Conservation (phyloP, 495 filamentous ascomycete genomes). For the Aspergillus funiculosus region DNA sequence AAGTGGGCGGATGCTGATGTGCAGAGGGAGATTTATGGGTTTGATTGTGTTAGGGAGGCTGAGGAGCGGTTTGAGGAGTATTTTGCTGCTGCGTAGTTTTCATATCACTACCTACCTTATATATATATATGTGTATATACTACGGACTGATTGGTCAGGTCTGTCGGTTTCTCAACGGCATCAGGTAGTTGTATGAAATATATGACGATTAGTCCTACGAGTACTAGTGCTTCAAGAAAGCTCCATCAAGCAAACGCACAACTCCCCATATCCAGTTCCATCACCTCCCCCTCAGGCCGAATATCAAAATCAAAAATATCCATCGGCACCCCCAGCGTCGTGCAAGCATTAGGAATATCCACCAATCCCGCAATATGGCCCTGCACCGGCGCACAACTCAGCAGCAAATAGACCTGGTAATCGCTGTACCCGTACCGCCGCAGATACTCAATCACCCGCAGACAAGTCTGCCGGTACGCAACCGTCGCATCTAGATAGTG, state of each 20-base stretch:
- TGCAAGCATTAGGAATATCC: constrained; percentile 82
- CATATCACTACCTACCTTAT: too few relatives aligned
- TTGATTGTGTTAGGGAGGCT: constrained; percentile 59
- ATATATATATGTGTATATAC: constrained; percentile 7
- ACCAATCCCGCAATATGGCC: constrained; percentile 93
- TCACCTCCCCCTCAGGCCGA: constrained; percentile 56
- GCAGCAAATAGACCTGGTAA: constrained; percentile 86
- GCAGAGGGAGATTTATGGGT: constrained; percentile 69
- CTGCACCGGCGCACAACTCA: constrained; percentile 86
- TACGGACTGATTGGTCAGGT: constrained; percentile 6
- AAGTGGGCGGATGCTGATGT: constrained; percentile 79
- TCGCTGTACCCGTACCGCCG: constrained; percentile 68
- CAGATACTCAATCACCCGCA: constrained; percentile 83
- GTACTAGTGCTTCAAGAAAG: not conserved
- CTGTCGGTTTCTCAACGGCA: constrained; percentile 5
- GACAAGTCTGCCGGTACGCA: constrained; percentile 80
- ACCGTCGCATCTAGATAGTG: constrained; percentile 91
- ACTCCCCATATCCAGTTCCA: constrained; percentile 65
- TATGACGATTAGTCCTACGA: not conserved
- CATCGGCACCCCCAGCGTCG: constrained; percentile 82
- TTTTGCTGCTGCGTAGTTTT: constrained; percentile 40
- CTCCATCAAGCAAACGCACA: constrained; percentile 60
- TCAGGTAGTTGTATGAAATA: constrained; percentile 2
- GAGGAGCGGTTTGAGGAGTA: constrained; percentile 56
- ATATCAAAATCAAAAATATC: constrained; percentile 98